Conservation (phyloP, 2,329 filamentous ascomycete genomes). For the Aspergillus carbonarius region DNA sequence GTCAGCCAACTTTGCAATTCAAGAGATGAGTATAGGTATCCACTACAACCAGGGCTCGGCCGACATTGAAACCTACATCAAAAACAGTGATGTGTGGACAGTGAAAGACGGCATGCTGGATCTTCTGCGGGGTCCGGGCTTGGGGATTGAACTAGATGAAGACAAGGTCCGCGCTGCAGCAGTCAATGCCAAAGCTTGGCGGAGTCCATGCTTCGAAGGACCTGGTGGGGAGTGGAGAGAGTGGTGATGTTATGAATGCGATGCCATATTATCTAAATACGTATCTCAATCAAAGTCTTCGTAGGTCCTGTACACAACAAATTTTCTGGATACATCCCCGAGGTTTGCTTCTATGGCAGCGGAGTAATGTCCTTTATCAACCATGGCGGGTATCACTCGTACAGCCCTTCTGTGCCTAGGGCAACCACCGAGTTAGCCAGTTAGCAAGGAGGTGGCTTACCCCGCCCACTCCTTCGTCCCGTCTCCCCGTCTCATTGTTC, state of each 20-base stretch:
- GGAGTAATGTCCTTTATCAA: too few relatives aligned
- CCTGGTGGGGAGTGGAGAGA: slow-evolving; percentile 13
- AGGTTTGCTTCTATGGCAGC: too few relatives aligned
- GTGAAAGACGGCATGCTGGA: background rate
- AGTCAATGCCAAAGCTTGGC: slow-evolving; percentile 3
- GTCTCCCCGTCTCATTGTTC: too few relatives aligned
- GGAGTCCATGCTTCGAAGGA: slow-evolving; percentile 11
- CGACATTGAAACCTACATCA: slow-evolving; percentile 8
- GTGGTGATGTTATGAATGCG: slow-evolving; percentile 3
- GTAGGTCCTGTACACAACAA: too few relatives aligned
- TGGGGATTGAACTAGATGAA: slow-evolving; percentile 39
- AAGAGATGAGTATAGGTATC: slow-evolving; percentile 77
- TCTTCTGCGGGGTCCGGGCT: slow-evolving; percentile 46
- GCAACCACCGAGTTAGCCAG: too few relatives aligned
- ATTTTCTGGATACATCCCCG: too few relatives aligned
- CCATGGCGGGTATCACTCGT: too few relatives aligned
- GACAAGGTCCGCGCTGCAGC: background rate
- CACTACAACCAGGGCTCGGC: slow-evolving; percentile 58
- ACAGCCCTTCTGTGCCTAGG: too few relatives aligned
- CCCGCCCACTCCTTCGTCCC: too few relatives aligned
- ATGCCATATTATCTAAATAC: too few relatives aligned
- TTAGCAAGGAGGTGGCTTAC: too few relatives aligned
- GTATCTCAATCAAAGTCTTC: too few relatives aligned
- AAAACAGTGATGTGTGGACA: background rate
- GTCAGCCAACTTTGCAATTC: slow-evolving; percentile 68